Evolutionary conservation across 768 basidiomycete species (phyloP), one percentile per base, ranked within the genome.

Genomic region (Rubroboletus pulcherrimus): DNA sequence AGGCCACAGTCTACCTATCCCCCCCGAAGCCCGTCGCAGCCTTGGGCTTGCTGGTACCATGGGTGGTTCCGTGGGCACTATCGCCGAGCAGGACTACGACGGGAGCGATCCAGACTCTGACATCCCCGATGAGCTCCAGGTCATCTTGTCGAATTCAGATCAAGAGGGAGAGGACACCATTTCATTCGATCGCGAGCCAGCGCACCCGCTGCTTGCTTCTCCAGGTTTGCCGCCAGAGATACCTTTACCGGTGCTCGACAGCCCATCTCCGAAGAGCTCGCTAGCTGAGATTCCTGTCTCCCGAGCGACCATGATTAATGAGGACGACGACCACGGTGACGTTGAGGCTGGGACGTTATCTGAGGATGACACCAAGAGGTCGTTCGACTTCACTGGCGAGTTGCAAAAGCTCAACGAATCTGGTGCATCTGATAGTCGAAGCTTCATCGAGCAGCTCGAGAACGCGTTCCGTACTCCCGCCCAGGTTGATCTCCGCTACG

Each of bases 311-410:
- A 63, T 83, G 35, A 67, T 79, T 43, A 78, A 81, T 26, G 80
- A 79, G 8, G 72, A 77, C 14, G 74, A 67, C 0, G 67, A 77
- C 37, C 73, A 72, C 21, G 73, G 64, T 1, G 74, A 79, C 39
- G 55, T 74, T 4, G 78, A 76, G 19, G 71, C 70, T 21, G 75
- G 58, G 3, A 51, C 66, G 37, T 73, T 75, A 12, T 84, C 82
- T 14, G 84, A 85, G 51, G 81, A 81, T 50, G 82, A 86, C 58
- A 91, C 89, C 0, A 89, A 85, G 73, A 86, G 81, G 62, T 87
- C 85, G 1, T 93, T 92, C 57, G 90, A 93, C 63, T 93, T 92
- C 64, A 93, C 91, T 0, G 87, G 85, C 38, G 91, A 91, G 67
- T 70, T 92, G 50, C 73, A 79, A 68, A 83, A 75, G 62, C 75